Conservation (phyloP, 306 rosid genomes). For the Gynostemma pentaphyllum region DNA sequence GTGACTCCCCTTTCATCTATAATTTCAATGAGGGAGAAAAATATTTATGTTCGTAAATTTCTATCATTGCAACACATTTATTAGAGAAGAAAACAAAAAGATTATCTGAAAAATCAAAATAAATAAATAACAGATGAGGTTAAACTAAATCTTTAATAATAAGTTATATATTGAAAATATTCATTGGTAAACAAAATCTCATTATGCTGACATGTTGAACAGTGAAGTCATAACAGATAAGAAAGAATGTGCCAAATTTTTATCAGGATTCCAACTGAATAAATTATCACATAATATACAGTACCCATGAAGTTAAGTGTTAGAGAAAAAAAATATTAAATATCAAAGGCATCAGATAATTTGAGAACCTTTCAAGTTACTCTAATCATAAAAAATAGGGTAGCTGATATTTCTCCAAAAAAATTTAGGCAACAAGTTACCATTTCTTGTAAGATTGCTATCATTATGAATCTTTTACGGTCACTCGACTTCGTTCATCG, state of each 20-base stretch:
- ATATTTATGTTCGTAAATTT: too few relatives aligned
- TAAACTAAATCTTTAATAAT: not conserved
- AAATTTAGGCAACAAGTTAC: conserved; percentile 16
- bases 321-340: not conserved
- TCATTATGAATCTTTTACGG: conserved; percentile 5
- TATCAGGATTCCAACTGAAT: not conserved
- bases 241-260: not conserved
- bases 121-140: not conserved
- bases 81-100: not conserved
- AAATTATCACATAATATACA: not conserved
- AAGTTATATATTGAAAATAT: not conserved
- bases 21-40: too few relatives aligned
- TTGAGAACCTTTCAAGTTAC: conserved; percentile 16
- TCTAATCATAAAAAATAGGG: conserved; percentile 18
- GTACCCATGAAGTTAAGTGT: not conserved
- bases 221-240: not conserved
- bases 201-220: not conserved
- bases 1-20: too few relatives aligned
- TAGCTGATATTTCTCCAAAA: conserved; percentile 24
- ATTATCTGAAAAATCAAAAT: not conserved
- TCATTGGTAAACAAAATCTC: not conserved
- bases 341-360: conserved; percentile 14
- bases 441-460: conserved; percentile 28
- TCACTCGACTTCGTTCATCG: conserved; percentile 29
- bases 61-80: too few relatives aligned